A percentile compares a stretch with the other conserved stretches of the same genome.
Conservation (phyloP, 768 basidiomycete species). For the Kwoniella botswanensis region DNA sequence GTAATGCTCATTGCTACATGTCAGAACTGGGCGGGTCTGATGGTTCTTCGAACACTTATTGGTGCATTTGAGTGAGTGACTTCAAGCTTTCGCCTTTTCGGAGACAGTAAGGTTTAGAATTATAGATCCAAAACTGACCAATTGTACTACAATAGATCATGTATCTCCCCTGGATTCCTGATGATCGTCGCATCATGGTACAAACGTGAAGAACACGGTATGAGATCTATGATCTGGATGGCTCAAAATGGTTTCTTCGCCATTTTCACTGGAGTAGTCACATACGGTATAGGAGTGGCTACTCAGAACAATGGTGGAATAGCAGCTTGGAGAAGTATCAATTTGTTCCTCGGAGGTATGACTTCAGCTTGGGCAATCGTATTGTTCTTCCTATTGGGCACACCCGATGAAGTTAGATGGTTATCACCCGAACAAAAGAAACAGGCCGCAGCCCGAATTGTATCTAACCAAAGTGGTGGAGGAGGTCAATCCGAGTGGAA, state of each 20-base stretch:
- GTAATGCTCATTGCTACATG: background rate
- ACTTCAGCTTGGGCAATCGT: background rate
- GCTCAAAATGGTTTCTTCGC: conserved; percentile 10
- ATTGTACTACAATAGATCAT: background rate
- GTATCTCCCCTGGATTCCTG: conserved; percentile 7
- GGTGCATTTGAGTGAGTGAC: conserved; percentile 2
- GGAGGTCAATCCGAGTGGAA: conserved; percentile 26
- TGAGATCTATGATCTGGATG: conserved; percentile 13
- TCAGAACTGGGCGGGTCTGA: background rate
- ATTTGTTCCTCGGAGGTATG: background rate
- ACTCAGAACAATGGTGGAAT: background rate
- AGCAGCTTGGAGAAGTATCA: conserved; percentile 7
- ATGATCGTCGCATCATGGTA: conserved; percentile 13
- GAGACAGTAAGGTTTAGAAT: too few relatives aligned
- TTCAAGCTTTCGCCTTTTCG: too few relatives aligned
- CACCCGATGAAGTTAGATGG: conserved; percentile 7
- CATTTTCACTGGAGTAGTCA: background rate
- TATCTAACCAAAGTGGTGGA: conserved; percentile 38
- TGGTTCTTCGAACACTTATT: background rate
- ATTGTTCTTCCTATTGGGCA: conserved; percentile 11
- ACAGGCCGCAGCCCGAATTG: conserved; percentile 33
- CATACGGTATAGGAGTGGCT: conserved; percentile 5
- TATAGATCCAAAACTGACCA: too few relatives aligned
- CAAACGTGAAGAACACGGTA: conserved; percentile 2
- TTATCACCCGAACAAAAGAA: conserved; percentile 16